Evolutionary conservation across 768 basidiomycete genomes (phyloP).

Genomic region (Multifurca ochricompacta): DNA sequence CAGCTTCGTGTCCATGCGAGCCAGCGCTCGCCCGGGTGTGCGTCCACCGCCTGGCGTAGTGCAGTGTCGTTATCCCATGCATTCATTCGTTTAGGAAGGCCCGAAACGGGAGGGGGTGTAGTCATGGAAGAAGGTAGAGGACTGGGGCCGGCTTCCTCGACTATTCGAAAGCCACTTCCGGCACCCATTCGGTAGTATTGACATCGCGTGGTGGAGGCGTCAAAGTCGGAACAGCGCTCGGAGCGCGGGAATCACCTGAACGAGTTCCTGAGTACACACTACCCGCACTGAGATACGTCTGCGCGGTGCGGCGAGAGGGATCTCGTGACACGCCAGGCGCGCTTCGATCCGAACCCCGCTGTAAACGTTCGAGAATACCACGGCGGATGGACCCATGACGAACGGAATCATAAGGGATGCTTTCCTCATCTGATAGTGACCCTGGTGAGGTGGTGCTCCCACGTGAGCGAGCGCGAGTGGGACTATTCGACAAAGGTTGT

Average conservation of each 20-base stretch:
- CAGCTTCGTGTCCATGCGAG: constrained; percentile 22
- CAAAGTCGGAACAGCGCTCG: not conserved
- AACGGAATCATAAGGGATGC: constrained; percentile 37
- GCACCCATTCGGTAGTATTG: constrained; percentile 13
- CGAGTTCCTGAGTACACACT: constrained; percentile 16
- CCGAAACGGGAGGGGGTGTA: not conserved
- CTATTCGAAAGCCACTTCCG: constrained; percentile 38
- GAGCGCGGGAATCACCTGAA: not conserved
- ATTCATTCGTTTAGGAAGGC: constrained; percentile 15
- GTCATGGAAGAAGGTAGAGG: not conserved
- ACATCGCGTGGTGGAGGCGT: not conserved
- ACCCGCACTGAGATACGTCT: constrained; percentile 13
- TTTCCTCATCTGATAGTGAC: constrained; percentile 23
- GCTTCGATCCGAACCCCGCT: constrained; percentile 25
- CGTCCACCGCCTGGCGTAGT: constrained; percentile 21
- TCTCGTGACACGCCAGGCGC: constrained; percentile 20
- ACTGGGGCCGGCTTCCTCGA: constrained; percentile 28
- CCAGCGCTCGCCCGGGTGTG: constrained; percentile 14
- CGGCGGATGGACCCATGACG: constrained; percentile 47
- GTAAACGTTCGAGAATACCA: constrained; percentile 38
- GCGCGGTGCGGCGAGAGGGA: constrained; percentile 6
- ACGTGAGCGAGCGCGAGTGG: constrained; percentile 8
- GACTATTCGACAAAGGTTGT: not conserved
- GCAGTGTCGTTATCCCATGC: constrained; percentile 17
- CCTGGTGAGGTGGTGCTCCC: not conserved